phyloP scores from a whole-genome alignment of 495 filamentous ascomycete species.

The Podospora comata region DNA sequence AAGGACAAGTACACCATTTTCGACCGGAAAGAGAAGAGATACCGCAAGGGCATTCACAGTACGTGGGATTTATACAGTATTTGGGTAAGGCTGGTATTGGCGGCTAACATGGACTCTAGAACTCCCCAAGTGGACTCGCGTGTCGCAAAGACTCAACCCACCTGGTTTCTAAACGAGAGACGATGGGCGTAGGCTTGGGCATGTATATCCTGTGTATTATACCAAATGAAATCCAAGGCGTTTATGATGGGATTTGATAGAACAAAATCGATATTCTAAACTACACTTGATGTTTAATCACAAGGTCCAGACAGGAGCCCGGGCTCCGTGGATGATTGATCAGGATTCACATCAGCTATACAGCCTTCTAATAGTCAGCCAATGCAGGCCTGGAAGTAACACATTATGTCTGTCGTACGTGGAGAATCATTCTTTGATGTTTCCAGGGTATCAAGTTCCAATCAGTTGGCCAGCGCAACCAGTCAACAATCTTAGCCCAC shows the following conservation, averaged over 20 bases:
- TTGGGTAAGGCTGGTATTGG: conserved; percentile 8
- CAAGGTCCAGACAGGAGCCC: too few species aligned
- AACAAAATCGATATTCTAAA: neutral
- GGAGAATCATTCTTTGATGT: neutral
- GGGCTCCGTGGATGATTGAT: too few species aligned
- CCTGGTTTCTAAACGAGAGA: conserved; percentile 71
- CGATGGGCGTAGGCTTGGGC: conserved; percentile 13
- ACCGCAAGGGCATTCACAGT: conserved; percentile 97
- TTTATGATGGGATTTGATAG: conserved; percentile 12
- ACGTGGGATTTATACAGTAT: conserved; percentile 40
- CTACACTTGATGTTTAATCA: neutral
- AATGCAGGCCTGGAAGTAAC: neutral
- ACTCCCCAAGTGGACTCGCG: conserved; percentile 92
- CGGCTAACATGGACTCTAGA: conserved; percentile 50
- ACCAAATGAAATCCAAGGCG: conserved; percentile 25
- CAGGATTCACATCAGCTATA: too few species aligned
- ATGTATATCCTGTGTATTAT: conserved; percentile 31
- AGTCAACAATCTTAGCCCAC: neutral
- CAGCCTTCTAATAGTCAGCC: too few species aligned
- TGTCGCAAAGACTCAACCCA: conserved; percentile 88
- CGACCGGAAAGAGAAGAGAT: conserved; percentile 90
- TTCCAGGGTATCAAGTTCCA: conserved; percentile 21
- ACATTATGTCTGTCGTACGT: neutral
- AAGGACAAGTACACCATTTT: conserved; percentile 98
- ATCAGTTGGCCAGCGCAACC: conserved; percentile 1